phyloP scores from a whole-genome alignment of 176 grass and related monocot genomes.

The Aegilops bicornis region DNA sequence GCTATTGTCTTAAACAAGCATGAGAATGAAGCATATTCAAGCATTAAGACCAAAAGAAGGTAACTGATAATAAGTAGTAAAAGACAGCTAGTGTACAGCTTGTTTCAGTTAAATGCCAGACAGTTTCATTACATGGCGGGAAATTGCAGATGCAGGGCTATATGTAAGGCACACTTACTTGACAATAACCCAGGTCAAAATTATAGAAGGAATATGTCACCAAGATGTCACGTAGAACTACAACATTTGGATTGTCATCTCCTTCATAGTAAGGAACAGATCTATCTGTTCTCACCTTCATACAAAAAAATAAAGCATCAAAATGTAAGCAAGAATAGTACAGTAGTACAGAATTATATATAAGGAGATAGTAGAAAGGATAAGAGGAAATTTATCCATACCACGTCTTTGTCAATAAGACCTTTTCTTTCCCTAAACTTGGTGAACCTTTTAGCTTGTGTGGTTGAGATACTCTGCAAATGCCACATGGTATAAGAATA shows the following conservation, averaged over 20 bases:
- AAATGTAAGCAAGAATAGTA: constrained; percentile 27
- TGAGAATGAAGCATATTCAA: constrained; percentile 1
- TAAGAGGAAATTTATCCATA: constrained; percentile 43
- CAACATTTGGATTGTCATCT: constrained; percentile 91
- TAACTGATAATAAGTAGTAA: background rate
- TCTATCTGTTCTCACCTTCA: constrained; percentile 97
- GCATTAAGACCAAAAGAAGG: background rate
- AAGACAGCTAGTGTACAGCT: constrained; percentile 8
- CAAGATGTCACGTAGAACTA: constrained; percentile 86
- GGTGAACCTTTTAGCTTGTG: constrained; percentile 97
- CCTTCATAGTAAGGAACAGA: constrained; percentile 93
- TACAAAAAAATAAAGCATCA: constrained; percentile 28
- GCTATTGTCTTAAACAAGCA: background rate
- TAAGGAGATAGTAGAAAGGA: background rate
- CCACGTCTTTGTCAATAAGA: constrained; percentile 99
- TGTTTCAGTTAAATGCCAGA: constrained; percentile 5
- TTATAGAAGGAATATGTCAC: constrained; percentile 99
- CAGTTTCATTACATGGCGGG: background rate
- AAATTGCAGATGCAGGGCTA: background rate
- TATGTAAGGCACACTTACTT: constrained; percentile 59
- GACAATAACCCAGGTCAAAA: constrained; percentile 99
- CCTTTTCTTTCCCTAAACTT: constrained; percentile 98
- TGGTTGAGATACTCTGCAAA: constrained; percentile 82
- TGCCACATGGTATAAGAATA: constrained; percentile 33
- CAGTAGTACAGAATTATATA: constrained; percentile 17